Evolutionary conservation across 192 early-diverging fungal species (phyloP).

Genomic region (Rhizophlyctis rosea): DNA sequence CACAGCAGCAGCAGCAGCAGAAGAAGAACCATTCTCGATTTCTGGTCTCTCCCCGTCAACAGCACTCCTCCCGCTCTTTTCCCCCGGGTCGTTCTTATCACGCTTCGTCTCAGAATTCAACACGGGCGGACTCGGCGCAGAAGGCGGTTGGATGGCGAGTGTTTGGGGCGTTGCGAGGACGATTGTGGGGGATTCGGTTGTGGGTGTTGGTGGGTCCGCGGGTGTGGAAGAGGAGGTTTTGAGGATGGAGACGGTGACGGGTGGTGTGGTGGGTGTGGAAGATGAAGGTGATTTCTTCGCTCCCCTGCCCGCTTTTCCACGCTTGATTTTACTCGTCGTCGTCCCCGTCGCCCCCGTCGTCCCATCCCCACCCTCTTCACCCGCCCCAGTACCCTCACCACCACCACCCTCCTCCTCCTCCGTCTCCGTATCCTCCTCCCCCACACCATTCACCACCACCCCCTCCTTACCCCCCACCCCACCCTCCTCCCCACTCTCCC

Average conservation of each 20-base stretch:
- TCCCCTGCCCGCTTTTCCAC: too few relatives aligned
- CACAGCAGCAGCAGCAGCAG: too few relatives aligned
- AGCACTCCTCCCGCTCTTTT: too few relatives aligned
- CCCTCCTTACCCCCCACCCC: neutral
- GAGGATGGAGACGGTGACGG: too few relatives aligned
- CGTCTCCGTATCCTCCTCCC: neutral
- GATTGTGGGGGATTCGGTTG: too few relatives aligned
- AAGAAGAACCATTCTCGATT: neutral
- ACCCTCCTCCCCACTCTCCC: neutral
- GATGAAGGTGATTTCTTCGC: too few relatives aligned
- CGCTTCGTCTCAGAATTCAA: neutral
- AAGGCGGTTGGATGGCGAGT: neutral
- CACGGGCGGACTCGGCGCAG: neutral
- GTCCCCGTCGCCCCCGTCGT: too few relatives aligned
- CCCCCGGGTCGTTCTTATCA: neutral
- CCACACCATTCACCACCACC: neutral
- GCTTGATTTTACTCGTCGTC: too few relatives aligned
- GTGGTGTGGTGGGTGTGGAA: too few relatives aligned
- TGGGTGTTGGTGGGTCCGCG: too few relatives aligned
- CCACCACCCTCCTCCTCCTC: neutral
- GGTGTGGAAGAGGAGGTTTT: too few relatives aligned
- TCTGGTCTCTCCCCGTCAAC: neutral
- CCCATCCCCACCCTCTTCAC: neutral
- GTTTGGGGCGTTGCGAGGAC: too few relatives aligned
- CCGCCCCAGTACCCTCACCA: neutral